phyloP scores from a whole-genome alignment of 2,329 filamentous ascomycete genomes.

The Epichloe sylvatica region DNA sequence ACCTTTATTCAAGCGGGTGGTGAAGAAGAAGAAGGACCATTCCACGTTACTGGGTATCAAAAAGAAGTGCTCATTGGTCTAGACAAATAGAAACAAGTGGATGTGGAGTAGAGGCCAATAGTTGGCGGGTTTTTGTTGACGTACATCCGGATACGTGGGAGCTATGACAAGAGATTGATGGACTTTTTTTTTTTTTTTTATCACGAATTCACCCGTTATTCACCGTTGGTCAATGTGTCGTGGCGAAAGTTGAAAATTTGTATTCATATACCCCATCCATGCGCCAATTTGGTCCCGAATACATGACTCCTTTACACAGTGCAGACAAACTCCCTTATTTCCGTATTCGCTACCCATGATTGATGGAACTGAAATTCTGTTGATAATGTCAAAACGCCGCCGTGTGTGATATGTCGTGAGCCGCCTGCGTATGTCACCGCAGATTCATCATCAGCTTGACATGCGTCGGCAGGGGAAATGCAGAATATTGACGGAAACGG shows the following conservation, averaged over 20 bases:
- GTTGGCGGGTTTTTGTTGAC: too few relatives aligned
- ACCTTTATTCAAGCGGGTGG: conserved; percentile 56
- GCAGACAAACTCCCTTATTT: background rate
- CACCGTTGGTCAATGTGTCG: background rate
- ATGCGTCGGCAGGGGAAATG: too few relatives aligned
- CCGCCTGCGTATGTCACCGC: background rate
- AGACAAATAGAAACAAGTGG: too few relatives aligned
- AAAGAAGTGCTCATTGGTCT: conserved; percentile 55
- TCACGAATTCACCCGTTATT: too few relatives aligned
- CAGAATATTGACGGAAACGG: too few relatives aligned
- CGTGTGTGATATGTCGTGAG: background rate
- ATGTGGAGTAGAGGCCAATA: too few relatives aligned
- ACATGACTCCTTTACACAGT: background rate
- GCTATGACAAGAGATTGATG: too few relatives aligned
- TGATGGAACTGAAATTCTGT: background rate
- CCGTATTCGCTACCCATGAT: background rate
- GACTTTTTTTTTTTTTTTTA: too few relatives aligned
- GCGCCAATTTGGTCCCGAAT: background rate
- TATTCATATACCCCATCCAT: background rate
- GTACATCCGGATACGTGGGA: too few relatives aligned
- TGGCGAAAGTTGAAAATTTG: background rate
- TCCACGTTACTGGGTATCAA: conserved; percentile 69
- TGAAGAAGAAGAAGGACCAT: conserved; percentile 81
- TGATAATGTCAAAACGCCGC: conserved; percentile 2
- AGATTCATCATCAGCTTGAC: background rate